Conservation (phyloP, 441 rosid species). For the Aquilaria agallochum region DNA sequence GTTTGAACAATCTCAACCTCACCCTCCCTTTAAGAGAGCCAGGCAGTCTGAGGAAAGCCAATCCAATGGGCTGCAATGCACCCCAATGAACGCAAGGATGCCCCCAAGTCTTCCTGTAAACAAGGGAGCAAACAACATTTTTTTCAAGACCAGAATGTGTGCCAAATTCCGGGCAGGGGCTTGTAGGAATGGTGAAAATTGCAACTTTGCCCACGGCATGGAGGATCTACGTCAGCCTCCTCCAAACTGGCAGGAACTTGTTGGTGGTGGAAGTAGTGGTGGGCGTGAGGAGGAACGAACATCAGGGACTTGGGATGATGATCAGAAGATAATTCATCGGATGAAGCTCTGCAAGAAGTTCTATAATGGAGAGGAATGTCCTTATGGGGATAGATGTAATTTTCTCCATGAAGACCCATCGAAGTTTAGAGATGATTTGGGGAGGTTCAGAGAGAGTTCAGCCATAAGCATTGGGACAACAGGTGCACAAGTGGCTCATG, state of each 20-base stretch:
- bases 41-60: slow-evolving; percentile 51
- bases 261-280: slow-evolving; percentile 33
- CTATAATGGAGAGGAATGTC: slow-evolving; percentile 90
- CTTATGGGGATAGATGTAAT: slow-evolving; percentile 91
- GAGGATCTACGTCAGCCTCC: slow-evolving; percentile 96
- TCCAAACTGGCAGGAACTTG: slow-evolving; percentile 92
- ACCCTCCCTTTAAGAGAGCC: slow-evolving; percentile 64
- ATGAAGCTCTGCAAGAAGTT: slow-evolving; percentile 97
- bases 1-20: slow-evolving; percentile 36
- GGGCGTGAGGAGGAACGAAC: slow-evolving; percentile 44
- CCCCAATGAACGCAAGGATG: slow-evolving; percentile 25
- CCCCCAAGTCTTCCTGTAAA: slow-evolving; percentile 47
- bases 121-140: slow-evolving; percentile 68
- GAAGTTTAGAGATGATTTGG: slow-evolving; percentile 69
- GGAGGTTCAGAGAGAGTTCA: slow-evolving; percentile 72
- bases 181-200: slow-evolving; percentile 86
- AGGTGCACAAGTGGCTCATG: slow-evolving; percentile 29
- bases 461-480: slow-evolving; percentile 81
- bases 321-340: slow-evolving; percentile 85
- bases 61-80: slow-evolving; percentile 19
- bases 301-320: slow-evolving; percentile 77
- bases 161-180: slow-evolving; percentile 63
- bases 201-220: slow-evolving; percentile 90
- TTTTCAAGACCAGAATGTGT: slow-evolving; percentile 91
- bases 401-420: slow-evolving; percentile 87